Conservation (phyloP, 805 yeast genomes). For the Wickerhamomyces bisporus region DNA sequence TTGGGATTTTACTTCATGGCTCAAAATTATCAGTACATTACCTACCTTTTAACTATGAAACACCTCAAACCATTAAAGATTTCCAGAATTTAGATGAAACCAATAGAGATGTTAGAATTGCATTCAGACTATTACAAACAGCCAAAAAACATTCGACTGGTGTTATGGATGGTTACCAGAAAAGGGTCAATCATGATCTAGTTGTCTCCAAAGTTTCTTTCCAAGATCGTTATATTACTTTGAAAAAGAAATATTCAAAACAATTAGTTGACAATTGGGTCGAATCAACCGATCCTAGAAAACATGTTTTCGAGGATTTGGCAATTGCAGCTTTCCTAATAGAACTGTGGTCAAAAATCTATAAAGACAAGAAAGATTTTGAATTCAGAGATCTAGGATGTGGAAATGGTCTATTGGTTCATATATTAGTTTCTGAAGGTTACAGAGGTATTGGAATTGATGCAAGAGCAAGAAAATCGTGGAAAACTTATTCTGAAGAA, state of each 20-base stretch:
- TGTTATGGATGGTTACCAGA: constrained; percentile 76
- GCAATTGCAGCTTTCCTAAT: constrained; percentile 93
- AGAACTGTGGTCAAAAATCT: constrained; percentile 69
- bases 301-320: constrained; percentile 94
- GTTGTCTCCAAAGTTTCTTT: constrained; percentile 79
- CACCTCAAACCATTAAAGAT: constrained; percentile 21
- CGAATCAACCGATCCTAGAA: constrained; percentile 92
- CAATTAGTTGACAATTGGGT: constrained; percentile 75
- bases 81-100: constrained; percentile 33
- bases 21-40: constrained; percentile 65
- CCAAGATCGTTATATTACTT: constrained; percentile 72
- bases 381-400: constrained; percentile 90
- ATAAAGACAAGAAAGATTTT: constrained; percentile 36
- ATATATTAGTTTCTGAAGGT: constrained; percentile 74
- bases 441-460: constrained; percentile 81
- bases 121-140: constrained; percentile 72
- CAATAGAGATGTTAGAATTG: constrained; percentile 75
- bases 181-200: constrained; percentile 82
- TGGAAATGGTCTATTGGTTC: constrained; percentile 86
- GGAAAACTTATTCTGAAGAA: constrained; percentile 69
- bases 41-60: constrained; percentile 45
- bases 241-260: constrained; percentile 80
- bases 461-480: constrained; percentile 83
- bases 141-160: constrained; percentile 82
- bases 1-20: constrained; percentile 55